A percentile compares a stretch with the other conserved stretches of the same genome.
These are phyloP conservation scores for Ambrosia trifida DNA, from an alignment of 129 eudicot genomes.

Conservation along the genomic window DNA sequence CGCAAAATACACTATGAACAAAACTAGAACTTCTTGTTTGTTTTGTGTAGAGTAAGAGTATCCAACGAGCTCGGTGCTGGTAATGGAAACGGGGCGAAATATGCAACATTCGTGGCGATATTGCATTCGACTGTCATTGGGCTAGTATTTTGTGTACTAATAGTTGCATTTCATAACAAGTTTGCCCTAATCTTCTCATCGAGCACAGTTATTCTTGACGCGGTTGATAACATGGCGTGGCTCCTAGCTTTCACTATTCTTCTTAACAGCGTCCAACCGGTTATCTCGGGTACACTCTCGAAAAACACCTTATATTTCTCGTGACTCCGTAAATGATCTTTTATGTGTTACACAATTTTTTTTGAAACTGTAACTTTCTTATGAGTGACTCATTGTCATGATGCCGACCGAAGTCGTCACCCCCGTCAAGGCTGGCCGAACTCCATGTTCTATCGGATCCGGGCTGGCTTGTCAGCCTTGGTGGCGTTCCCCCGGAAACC, in stretches of 20 bases:
- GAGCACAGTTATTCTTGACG: conserved; percentile 54
- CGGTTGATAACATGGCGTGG: conserved; percentile 50
- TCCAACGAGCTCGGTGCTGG: conserved; percentile 88
- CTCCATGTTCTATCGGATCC: too few species aligned
- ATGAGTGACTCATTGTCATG: too few species aligned
- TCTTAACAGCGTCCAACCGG: conserved; percentile 84
- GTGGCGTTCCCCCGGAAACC: too few species aligned
- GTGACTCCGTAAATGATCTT: neutral
- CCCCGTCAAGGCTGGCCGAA: too few species aligned
- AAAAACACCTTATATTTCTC: neutral
- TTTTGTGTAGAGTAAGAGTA: conserved; percentile 69
- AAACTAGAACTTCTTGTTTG: neutral
- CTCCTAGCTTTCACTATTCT: conserved; percentile 77
- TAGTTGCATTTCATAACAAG: conserved; percentile 48
- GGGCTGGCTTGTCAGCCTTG: too few species aligned
- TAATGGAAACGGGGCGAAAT: conserved; percentile 70
- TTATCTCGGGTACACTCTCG: conserved; percentile 52
- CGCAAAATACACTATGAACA: neutral
- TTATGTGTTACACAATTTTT: too few species aligned
- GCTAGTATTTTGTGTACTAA: conserved; percentile 40
- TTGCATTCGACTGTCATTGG: conserved; percentile 57
- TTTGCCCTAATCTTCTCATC: conserved; percentile 60
- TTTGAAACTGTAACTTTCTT: too few species aligned
- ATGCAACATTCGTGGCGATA: conserved; percentile 65
- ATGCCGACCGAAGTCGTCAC: too few species aligned